Evolutionary conservation across 108 stramenopile species (phyloP), one percentile per base, ranked within the genome.

Genomic region (Cyclotella kingstonii): DNA sequence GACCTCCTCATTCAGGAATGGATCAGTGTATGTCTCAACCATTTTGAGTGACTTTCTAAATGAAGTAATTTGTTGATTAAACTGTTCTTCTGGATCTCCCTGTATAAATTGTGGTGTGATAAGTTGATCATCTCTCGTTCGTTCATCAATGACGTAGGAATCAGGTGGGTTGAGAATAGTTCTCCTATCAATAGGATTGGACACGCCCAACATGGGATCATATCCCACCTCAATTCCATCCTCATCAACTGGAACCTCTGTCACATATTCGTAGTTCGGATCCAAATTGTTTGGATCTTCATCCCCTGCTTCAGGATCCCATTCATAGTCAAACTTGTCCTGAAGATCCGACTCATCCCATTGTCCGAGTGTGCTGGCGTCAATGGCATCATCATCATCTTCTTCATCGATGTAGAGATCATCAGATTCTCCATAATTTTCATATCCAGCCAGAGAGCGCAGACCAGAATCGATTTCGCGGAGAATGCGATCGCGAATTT

Each of bases 221-320:
- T 79, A 91, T 15, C 82, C 83, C 27, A 84, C 61, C 63, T 91
- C 90, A 29, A 86, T 70, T 10, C 90, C 90, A 38, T 87, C 89
- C n/a, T 90, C 89, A 44, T 87, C 83, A 55, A 78, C 66, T 29
- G 47, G 59, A 6, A 77, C 72, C 27, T 76, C 79, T 15, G 60
- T 18, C 2, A 84, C 43, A 25, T 65, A 60, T 19, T 61, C 75
- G 33, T 58, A 60, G 12, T 38, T 21, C 0, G 75, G 53, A 47
- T 80, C 75, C 15, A 50, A 53, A 22, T 59, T 63, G 46, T 89
- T 89, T 2, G 85, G 85, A 61, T 89, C 82, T 19, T 63, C 46
- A 2, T 80, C 76, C 5, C 81, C 85, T 22, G 63, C 60, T 22
- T 64, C 56, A 0, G 86, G 82, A 49, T 85, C 81, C 84, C 84